These are phyloP conservation scores for Candida namnaoensis DNA, from an alignment of 805 yeast genomes.

Conservation along the genomic window DNA sequence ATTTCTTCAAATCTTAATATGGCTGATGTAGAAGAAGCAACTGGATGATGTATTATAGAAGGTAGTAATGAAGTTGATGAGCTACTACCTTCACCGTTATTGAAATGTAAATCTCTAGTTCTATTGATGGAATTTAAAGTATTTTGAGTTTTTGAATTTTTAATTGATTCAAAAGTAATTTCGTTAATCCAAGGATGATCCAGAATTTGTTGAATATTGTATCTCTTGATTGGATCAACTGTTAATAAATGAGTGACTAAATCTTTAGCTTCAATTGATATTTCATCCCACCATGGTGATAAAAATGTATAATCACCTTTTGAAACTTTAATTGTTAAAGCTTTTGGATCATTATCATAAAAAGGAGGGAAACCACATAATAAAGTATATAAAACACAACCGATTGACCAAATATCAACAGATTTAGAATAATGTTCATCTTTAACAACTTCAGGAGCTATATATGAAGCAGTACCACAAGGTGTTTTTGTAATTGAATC, in stretches of 20 bases:
- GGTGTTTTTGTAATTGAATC: conserved; percentile 84
- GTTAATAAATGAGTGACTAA: conserved; percentile 70
- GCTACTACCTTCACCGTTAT: too few relatives aligned
- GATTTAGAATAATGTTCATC: conserved; percentile 89
- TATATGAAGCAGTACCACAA: conserved; percentile 97
- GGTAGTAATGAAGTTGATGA: too few relatives aligned
- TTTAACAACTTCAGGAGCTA: conserved; percentile 96
- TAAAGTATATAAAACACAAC: conserved; percentile 89
- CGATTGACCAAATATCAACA: conserved; percentile 98
- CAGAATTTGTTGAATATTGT: conserved; percentile 69
- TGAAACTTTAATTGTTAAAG: conserved; percentile 58
- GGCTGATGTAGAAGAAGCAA: conserved; percentile 37
- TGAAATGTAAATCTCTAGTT: too few relatives aligned
- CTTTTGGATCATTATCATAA: conserved; percentile 71
- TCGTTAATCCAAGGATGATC: conserved; percentile 67
- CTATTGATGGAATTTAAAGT: too few relatives aligned
- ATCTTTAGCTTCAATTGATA: conserved; percentile 83
- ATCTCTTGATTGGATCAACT: conserved; percentile 75
- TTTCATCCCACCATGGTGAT: conserved; percentile 86
- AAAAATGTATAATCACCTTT: conserved; percentile 66
- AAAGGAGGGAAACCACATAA: conserved; percentile 98
- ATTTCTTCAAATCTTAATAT: conserved; percentile 19
- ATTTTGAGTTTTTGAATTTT: too few relatives aligned
- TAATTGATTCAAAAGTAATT: conserved; percentile 22
- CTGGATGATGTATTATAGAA: too few relatives aligned